Conservation (phyloP, 1,139 yeast genomes). For the Magnusiomyces ingens region DNA sequence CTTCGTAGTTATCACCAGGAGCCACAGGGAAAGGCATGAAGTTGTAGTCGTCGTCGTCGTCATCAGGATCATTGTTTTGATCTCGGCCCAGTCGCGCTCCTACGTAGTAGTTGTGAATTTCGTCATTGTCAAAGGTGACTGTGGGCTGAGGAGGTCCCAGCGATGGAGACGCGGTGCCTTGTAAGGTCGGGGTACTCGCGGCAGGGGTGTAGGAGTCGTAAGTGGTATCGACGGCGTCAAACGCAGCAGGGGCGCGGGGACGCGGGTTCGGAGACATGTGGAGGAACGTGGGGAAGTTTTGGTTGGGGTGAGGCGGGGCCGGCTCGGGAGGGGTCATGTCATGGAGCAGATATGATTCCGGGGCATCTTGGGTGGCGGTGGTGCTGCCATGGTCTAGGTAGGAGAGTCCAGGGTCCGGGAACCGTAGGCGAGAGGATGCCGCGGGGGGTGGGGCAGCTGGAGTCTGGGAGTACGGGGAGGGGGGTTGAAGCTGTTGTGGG, state of each 20-base stretch:
- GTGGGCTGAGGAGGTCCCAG: too few relatives aligned
- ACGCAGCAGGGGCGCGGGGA: too few relatives aligned
- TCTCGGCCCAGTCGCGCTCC: background rate
- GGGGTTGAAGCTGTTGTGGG: constrained; percentile 3
- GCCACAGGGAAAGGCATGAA: constrained; percentile 3
- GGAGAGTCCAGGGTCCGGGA: too few relatives aligned
- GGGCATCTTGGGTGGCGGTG: background rate
- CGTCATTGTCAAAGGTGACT: too few relatives aligned
- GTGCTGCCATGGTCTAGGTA: background rate
- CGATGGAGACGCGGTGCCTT: too few relatives aligned
- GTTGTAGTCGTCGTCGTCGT: background rate
- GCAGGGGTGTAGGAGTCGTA: too few relatives aligned
- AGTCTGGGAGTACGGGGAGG: constrained; percentile 7
- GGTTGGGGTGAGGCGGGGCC: background rate
- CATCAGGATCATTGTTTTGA: background rate
- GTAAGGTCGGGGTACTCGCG: too few relatives aligned
- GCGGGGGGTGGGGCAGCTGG: constrained; percentile 1
- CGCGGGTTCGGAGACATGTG: too few relatives aligned
- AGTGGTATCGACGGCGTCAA: too few relatives aligned
- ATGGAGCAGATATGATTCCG: background rate
- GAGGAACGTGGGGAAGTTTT: background rate
- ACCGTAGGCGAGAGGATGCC: too few relatives aligned
- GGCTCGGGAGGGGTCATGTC: background rate
- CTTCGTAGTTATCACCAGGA: background rate
- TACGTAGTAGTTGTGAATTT: too few relatives aligned